Evolutionary conservation across 2,329 filamentous ascomycete genomes (phyloP).

Genomic region (Xylaria sp.): DNA sequence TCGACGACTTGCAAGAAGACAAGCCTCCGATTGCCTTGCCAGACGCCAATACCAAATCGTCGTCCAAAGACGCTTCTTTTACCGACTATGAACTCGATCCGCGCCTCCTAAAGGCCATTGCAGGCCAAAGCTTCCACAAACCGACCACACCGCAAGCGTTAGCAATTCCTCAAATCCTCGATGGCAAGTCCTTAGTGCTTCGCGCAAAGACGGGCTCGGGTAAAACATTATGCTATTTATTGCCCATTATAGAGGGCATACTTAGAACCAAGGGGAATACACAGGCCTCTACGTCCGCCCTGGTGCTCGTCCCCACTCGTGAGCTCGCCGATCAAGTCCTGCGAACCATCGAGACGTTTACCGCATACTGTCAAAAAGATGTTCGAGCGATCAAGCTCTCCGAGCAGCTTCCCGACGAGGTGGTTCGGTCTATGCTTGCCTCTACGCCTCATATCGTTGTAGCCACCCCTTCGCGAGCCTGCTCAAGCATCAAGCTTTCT

Average conservation of each 20-base stretch:
- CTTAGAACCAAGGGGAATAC: slow-evolving; percentile 74
- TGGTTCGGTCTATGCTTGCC: slow-evolving; percentile 84
- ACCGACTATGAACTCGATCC: slow-evolving; percentile 80
- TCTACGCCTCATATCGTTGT: slow-evolving; percentile 89
- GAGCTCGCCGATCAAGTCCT: slow-evolving; percentile 93
- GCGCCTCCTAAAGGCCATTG: slow-evolving; percentile 83
- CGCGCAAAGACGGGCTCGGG: slow-evolving; percentile 95
- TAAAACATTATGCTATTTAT: slow-evolving; percentile 69
- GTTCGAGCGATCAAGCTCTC: slow-evolving; percentile 84
- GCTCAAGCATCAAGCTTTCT: slow-evolving; percentile 75
- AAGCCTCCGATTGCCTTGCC: slow-evolving; percentile 37
- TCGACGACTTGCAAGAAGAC: slow-evolving; percentile 58
- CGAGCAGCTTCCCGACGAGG: slow-evolving; percentile 86
- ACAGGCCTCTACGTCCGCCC: slow-evolving; percentile 65
- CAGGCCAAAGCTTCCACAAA: slow-evolving; percentile 79
- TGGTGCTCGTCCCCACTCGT: slow-evolving; percentile 92
- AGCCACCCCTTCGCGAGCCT: slow-evolving; percentile 85
- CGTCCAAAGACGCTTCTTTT: slow-evolving; percentile 61
- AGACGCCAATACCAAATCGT: slow-evolving; percentile 14
- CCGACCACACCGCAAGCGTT: slow-evolving; percentile 89
- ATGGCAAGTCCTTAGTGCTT: slow-evolving; percentile 87
- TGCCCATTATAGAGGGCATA: slow-evolving; percentile 86
- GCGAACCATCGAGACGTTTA: slow-evolving; percentile 76
- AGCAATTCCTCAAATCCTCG: slow-evolving; percentile 85
- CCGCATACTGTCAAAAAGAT: slow-evolving; percentile 83